Evolutionary conservation across 306 rosid species (phyloP).

Genomic region (Vigna trinervia): DNA sequence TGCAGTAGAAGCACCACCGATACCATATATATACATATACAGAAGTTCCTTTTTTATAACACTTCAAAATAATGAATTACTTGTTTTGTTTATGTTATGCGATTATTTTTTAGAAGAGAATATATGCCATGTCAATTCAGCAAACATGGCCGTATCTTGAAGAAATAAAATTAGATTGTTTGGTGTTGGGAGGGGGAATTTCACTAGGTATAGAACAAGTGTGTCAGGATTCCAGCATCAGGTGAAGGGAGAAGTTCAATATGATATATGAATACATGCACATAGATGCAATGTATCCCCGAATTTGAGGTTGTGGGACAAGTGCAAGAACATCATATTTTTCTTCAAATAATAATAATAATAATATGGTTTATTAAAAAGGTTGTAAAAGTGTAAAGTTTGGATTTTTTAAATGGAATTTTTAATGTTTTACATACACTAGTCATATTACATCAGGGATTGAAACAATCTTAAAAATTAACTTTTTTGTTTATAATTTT

Average conservation of each 20-base stretch:
- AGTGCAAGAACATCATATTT: slow-evolving; percentile 4
- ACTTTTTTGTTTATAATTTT: neutral
- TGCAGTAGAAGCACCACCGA: neutral
- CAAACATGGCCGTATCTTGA: slow-evolving; percentile 8
- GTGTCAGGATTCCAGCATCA: slow-evolving; percentile 5
- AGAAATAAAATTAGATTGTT: slow-evolving; percentile 18
- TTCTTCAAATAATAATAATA: neutral
- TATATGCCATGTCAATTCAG: slow-evolving; percentile 29
- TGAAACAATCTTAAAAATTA: neutral
- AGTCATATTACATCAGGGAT: neutral
- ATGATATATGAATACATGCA: neutral
- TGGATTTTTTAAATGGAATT: neutral
- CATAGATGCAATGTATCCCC: neutral
- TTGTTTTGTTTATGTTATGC: too few relatives aligned
- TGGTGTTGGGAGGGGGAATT: neutral
- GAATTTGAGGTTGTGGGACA: neutral
- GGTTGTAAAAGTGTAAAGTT: neutral
- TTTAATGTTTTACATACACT: neutral
- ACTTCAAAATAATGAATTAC: neutral
- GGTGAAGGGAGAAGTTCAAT: neutral
- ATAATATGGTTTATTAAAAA: neutral
- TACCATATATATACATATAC: neutral
- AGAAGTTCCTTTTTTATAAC: neutral
- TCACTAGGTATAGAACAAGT: neutral
- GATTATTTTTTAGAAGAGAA: slow-evolving; percentile 1